Base-by-base conservation (phyloP, 192 early-diverging fungal genomes). In the Jimgerdemannia flammicorona region DNA sequence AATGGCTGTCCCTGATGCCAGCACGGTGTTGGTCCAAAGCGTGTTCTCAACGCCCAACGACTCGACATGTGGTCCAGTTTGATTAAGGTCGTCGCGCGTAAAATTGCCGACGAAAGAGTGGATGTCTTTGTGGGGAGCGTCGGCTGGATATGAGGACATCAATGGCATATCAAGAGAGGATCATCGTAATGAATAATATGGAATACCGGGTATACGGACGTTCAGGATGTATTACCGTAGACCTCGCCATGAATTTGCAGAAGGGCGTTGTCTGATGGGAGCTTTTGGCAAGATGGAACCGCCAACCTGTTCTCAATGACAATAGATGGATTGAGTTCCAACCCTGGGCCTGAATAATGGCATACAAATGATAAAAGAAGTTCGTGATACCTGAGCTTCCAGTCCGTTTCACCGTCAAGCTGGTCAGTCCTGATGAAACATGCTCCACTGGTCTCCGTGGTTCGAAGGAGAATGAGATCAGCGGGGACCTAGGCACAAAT, bases 341-440 rank as follows among this genome's bases (percentile, higher is more conserved):
- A 14, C 64, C 18, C 19, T 19, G 19, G 64, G 18, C 18, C 18
- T 65, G 64, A n/a, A 65, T 18, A 65, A n/a, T 40, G 39, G 75
- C 10, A 29, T 64, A 63, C 17, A 19, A 20, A 10, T 42, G 20
- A 20, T 41, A 87, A 75, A 41, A 69, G 42, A 69, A 69, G 39
- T 6, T 43, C 29, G 29, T 29, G 29, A 17, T 11, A 40, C 93
- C 49, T 84, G 74, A 98, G 83, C 84, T 99, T 99, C 96, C 96
- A 97, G 79, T 99, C 96, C 0, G 97, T 99, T 77, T 99, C 97
- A 72, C 97, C 97, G 73, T 99, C 97, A 41, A 99, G 86, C 79
- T 99, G 96, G 83, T 97, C 97, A 0, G 97, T 99, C 43, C 96
- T 86, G 79, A 99, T 96, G 85, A 99, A 99, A 73, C 94, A 96